A percentile compares a stretch with the other conserved stretches of the same genome.
phyloP scores from a whole-genome alignment of 129 eudicot species.

The Tanacetum coccineum region DNA sequence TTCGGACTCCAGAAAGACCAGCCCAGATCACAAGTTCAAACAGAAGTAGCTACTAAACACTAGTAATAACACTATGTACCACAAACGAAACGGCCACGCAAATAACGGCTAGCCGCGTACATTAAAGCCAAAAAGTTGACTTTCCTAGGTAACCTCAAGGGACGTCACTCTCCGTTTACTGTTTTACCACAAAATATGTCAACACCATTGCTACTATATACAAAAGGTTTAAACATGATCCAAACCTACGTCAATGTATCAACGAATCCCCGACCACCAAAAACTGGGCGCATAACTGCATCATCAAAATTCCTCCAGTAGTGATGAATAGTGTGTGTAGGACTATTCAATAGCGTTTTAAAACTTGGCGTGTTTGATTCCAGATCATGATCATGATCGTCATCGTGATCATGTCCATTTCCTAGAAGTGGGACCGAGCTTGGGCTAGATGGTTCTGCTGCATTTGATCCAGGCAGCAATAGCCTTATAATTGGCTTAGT shows the following conservation, averaged over 20 bases:
- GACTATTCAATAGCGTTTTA: constrained; percentile 45
- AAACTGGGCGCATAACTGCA: constrained; percentile 57
- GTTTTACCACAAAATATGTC: too few species aligned
- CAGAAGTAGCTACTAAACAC: too few species aligned
- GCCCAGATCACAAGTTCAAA: too few species aligned
- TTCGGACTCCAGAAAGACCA: too few species aligned
- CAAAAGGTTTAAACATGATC: neutral
- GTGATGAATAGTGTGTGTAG: constrained; percentile 53
- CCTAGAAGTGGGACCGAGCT: constrained; percentile 44
- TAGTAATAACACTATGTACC: too few species aligned
- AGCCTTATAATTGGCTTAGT: constrained; percentile 57
- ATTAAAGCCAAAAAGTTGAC: too few species aligned
- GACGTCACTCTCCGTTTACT: too few species aligned
- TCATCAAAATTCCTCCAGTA: constrained; percentile 73
- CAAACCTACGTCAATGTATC: constrained; percentile 23
- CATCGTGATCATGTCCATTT: constrained; percentile 25
- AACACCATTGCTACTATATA: constrained; percentile 3
- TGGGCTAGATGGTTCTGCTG: constrained; percentile 50
- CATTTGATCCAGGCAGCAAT: constrained; percentile 34
- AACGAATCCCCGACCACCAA: constrained; percentile 59
- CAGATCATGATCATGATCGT: neutral
- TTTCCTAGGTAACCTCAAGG: too few species aligned
- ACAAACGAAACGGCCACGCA: too few species aligned
- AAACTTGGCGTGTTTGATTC: constrained; percentile 30
- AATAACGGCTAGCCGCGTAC: too few species aligned